Evolutionary conservation across 2,329 filamentous ascomycete species (phyloP).

Genomic region (Fusarium tricinctum): DNA sequence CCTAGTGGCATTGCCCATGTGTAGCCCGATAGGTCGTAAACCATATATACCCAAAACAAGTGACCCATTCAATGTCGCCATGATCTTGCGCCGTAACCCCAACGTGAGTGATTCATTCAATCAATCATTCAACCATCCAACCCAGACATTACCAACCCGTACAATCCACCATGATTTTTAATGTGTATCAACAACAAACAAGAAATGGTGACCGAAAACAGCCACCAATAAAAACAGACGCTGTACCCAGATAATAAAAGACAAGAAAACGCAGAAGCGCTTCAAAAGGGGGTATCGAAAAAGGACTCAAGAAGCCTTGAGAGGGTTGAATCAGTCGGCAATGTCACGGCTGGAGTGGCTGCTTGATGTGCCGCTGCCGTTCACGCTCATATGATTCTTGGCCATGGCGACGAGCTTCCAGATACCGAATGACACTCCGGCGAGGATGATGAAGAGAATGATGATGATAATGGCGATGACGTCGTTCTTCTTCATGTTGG

Average conservation of each 20-base stretch:
- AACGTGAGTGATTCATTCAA: slow-evolving; percentile 30
- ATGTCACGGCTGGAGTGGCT: slow-evolving; percentile 37
- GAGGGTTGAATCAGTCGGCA: slow-evolving; percentile 27
- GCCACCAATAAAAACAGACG: slow-evolving; percentile 17
- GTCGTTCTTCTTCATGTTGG: slow-evolving; percentile 74
- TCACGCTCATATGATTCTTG: slow-evolving; percentile 59
- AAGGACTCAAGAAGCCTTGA: slow-evolving; percentile 3
- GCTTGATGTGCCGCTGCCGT: slow-evolving; percentile 48
- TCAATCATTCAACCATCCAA: slow-evolving; percentile 2
- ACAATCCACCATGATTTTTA: slow-evolving; percentile 28
- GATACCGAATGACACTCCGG: slow-evolving; percentile 73
- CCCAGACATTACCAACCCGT: slow-evolving; percentile 28
- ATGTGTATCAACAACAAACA: slow-evolving; percentile 18
- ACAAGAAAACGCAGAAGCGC: slow-evolving; percentile 12
- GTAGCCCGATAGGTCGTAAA: slow-evolving; percentile 1
- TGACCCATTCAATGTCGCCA: slow-evolving; percentile 13
- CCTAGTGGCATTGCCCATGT: slow-evolving; percentile 12
- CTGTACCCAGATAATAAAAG: slow-evolving; percentile 23
- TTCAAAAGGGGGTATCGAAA: slow-evolving; percentile 17
- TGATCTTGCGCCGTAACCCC: slow-evolving; percentile 37
- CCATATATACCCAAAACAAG: slow-evolving; percentile 7
- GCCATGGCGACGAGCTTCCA: slow-evolving; percentile 71
- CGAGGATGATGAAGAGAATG: slow-evolving; percentile 73
- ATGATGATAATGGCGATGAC: slow-evolving; percentile 78
- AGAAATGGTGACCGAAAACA: slow-evolving; percentile 1